Evolutionary conservation across 768 basidiomycete species (phyloP).

Genomic region (Collybia sordida): DNA sequence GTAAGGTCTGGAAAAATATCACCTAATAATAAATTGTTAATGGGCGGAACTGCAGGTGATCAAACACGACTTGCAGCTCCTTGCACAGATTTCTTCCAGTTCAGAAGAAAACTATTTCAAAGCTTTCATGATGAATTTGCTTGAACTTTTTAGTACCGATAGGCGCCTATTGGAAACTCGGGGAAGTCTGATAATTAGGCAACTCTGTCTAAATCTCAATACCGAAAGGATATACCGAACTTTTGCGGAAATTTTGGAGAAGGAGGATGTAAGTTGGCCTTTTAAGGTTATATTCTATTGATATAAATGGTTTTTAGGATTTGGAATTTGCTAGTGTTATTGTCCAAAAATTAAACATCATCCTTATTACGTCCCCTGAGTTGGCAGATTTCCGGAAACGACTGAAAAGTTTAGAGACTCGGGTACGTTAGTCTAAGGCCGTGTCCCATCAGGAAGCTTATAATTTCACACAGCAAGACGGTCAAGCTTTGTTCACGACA

Average conservation of each 20-base stretch:
- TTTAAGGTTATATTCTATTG: no score
- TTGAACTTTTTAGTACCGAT: slow-evolving; percentile 95
- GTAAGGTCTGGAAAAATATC: slow-evolving; percentile 31
- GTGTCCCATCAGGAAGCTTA: no score
- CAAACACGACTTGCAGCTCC: slow-evolving; percentile 91
- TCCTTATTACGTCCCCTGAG: slow-evolving; percentile 94
- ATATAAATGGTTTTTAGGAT: slow-evolving; percentile 52
- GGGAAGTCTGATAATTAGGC: slow-evolving; percentile 94
- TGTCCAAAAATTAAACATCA: slow-evolving; percentile 95
- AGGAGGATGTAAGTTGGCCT: slow-evolving; percentile 76
- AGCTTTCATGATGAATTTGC: slow-evolving; percentile 90
- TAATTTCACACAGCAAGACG: slow-evolving; percentile 75
- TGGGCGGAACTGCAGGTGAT: slow-evolving; percentile 62
- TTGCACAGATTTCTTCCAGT: slow-evolving; percentile 95
- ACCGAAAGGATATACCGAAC: slow-evolving; percentile 94
- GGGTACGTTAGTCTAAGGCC: slow-evolving; percentile 48
- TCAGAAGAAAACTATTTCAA: slow-evolving; percentile 97
- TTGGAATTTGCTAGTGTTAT: slow-evolving; percentile 97
- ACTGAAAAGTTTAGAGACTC: slow-evolving; percentile 89
- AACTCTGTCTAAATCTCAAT: slow-evolving; percentile 90
- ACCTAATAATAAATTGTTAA: not conserved
- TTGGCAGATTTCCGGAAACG: slow-evolving; percentile 92
- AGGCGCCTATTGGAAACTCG: slow-evolving; percentile 84
- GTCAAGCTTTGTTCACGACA: slow-evolving; percentile 91
- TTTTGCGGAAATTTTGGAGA: slow-evolving; percentile 96